Conservation (phyloP, 768 basidiomycete species). For the Mrakia frigida region DNA sequence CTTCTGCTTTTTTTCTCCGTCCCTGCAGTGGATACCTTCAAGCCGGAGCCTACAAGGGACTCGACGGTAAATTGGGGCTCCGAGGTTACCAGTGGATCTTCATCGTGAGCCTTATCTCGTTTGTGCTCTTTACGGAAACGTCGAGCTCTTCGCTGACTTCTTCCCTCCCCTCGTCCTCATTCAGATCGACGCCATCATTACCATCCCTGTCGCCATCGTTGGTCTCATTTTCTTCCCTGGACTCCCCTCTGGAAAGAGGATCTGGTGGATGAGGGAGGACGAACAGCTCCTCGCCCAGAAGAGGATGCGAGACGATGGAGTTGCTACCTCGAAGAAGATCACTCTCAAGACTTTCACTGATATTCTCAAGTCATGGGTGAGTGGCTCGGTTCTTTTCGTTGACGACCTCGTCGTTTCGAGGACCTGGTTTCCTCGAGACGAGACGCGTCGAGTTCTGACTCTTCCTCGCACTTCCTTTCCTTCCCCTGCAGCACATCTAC, state of each 20-base stretch:
- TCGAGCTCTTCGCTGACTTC: neutral
- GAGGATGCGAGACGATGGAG: slow-evolving; percentile 19
- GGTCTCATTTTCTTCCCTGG: slow-evolving; percentile 26
- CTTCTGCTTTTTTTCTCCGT: neutral
- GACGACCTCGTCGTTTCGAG: too few species aligned
- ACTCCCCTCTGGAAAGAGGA: slow-evolving; percentile 15
- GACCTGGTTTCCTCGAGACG: too few species aligned
- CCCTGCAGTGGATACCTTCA: neutral
- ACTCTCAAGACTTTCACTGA: slow-evolving; percentile 9
- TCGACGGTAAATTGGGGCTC: neutral
- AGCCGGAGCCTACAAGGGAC: neutral
- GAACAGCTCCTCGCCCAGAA: slow-evolving; percentile 15
- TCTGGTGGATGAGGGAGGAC: slow-evolving; percentile 26
- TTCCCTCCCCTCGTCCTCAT: neutral
- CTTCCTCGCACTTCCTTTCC: too few species aligned
- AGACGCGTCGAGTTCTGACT: neutral
- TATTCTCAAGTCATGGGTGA: slow-evolving; percentile 11
- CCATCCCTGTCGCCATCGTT: slow-evolving; percentile 18
- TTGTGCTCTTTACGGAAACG: too few species aligned
- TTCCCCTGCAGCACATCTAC: neutral
- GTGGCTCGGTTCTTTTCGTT: neutral
- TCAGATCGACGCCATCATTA: slow-evolving; percentile 1
- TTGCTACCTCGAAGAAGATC: slow-evolving; percentile 24
- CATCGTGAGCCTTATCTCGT: too few species aligned
- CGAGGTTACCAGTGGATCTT: slow-evolving; percentile 17